Evolutionary conservation across 1,284 basidiomycete genomes (phyloP).

Genomic region (Vanrija humicola): DNA sequence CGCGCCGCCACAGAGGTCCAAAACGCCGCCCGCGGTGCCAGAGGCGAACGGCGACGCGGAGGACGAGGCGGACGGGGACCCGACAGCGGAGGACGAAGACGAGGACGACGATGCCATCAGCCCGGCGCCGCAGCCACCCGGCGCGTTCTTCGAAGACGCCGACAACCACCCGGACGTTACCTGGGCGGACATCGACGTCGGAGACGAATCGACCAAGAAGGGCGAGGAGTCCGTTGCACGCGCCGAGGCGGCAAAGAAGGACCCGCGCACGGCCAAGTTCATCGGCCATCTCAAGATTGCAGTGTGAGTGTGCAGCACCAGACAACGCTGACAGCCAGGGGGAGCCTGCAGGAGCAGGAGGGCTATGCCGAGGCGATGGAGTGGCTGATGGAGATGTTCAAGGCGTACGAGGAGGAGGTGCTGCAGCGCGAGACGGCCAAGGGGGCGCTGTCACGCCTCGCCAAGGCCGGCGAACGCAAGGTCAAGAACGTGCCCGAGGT

Average conservation of each 20-base stretch:
- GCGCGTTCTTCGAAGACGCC: background rate
- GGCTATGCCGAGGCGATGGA: slow-evolving; percentile 10
- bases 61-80: background rate
- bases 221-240: background rate
- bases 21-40: no score
- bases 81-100: background rate
- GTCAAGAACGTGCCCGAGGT: background rate
- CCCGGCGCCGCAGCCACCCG: background rate
- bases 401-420: slow-evolving; percentile 10
- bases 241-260: background rate
- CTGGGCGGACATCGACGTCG: background rate
- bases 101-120: background rate
- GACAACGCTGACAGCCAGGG: background rate
- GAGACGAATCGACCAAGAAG: background rate
- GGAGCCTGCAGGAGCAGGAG: slow-evolving; percentile 1
- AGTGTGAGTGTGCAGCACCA: background rate
- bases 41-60: no score
- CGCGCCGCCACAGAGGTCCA: no score
- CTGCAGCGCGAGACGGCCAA: background rate
- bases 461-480: background rate
- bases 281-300: slow-evolving; percentile 2
- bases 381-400: slow-evolving; percentile 15
- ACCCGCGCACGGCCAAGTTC: background rate
- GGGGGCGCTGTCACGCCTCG: background rate
- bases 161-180: background rate